Evolutionary conservation across 345 rosid species (phyloP).

Genomic region (Eucalyptus marginata): DNA sequence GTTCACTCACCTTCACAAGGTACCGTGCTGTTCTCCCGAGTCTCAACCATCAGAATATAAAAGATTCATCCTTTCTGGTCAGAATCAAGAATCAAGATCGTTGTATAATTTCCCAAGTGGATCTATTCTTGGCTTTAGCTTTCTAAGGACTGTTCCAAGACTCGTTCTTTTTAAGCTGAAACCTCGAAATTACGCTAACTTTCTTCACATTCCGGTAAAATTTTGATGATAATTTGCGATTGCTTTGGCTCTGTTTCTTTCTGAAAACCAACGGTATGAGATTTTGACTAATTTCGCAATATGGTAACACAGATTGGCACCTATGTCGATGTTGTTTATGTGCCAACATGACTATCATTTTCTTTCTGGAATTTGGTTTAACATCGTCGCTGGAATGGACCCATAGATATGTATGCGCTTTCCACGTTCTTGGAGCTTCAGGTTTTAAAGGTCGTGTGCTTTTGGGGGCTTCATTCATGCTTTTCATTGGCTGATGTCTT

Average conservation of each 20-base stretch:
- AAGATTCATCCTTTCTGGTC: background rate
- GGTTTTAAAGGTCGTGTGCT: background rate
- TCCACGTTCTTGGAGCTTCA: background rate
- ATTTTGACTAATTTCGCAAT: background rate
- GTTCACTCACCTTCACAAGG: slow-evolving; percentile 30
- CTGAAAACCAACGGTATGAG: background rate
- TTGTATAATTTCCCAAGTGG: background rate
- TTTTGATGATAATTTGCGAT: background rate
- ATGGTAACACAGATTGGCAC: background rate
- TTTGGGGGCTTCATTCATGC: background rate
- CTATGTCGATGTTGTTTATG: background rate
- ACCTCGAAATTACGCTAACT: background rate
- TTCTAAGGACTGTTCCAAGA: background rate
- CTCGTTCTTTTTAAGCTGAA: background rate
- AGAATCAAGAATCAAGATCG: background rate
- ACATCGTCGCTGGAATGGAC: background rate
- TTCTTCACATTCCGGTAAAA: background rate
- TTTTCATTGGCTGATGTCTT: background rate
- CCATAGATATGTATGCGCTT: background rate
- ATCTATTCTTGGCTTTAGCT: background rate
- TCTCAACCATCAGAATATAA: background rate
- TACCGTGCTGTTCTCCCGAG: background rate
- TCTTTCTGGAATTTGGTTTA: background rate
- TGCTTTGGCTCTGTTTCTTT: background rate
- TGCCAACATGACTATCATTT: background rate